Evolutionary conservation across 352 stramenopile species (phyloP).

Genomic region (Phytopythium montanum): DNA sequence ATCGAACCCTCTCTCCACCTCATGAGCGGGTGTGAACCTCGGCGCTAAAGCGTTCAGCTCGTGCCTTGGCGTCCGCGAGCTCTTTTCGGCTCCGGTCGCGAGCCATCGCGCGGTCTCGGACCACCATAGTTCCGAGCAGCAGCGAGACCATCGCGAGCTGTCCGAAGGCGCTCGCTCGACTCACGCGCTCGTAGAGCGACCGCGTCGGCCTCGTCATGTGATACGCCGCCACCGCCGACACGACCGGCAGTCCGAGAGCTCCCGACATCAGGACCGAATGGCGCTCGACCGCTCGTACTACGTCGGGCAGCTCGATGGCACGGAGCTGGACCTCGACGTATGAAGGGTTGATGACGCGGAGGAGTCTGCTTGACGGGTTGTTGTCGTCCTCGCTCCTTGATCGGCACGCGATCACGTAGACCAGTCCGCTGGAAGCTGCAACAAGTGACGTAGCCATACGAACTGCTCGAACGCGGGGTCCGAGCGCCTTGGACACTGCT

Average conservation of each 20-base stretch:
- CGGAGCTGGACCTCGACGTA: constrained; percentile 1
- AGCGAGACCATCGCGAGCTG: constrained; percentile 1
- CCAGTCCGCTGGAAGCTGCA: background rate
- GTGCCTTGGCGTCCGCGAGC: background rate
- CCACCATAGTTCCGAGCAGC: background rate
- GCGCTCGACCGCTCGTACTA: background rate
- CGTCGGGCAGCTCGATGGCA: background rate
- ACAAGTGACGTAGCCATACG: background rate
- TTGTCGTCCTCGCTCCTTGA: background rate
- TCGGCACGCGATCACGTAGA: background rate
- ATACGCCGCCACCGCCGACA: background rate
- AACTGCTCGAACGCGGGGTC: background rate
- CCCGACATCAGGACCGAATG: background rate
- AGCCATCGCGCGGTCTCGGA: constrained; percentile 2
- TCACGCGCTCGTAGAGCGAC: constrained; percentile 1
- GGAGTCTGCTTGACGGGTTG: background rate
- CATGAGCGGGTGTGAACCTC: background rate
- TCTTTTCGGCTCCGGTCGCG: background rate
- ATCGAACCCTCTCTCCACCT: background rate
- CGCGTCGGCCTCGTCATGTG: background rate
- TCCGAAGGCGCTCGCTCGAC: background rate
- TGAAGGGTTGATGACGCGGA: background rate
- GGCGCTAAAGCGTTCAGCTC: background rate
- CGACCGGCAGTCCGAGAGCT: background rate
- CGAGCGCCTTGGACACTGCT: background rate